Percentiles rank a stretch among this genome's conserved stretches.
phyloP scores from a whole-genome alignment of 106 monocot genomes.

The Alisma plantagoaquatica region DNA sequence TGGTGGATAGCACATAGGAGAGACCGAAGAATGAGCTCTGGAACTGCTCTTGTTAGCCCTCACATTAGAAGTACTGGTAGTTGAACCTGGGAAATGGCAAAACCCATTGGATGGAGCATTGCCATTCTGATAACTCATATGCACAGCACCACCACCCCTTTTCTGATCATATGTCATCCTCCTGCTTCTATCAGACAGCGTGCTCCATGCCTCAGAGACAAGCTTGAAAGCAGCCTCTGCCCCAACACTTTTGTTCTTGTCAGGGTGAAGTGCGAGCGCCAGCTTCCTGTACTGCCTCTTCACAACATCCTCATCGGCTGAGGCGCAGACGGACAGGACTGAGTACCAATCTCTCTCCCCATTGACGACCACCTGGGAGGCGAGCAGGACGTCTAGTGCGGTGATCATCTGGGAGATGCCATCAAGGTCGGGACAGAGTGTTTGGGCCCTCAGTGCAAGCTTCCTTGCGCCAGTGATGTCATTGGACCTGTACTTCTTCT shows the following conservation, averaged over 20 bases:
- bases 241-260: too few relatives aligned
- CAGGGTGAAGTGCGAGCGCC: conserved; percentile 17
- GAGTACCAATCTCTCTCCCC: conserved; percentile 18
- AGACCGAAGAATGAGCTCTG: too few relatives aligned
- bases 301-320: conserved; percentile 11
- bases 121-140: too few relatives aligned
- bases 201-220: conserved; percentile 21
- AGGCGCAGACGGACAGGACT: conserved; percentile 4
- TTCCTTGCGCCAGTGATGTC: background rate
- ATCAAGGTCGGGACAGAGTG: background rate
- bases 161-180: conserved; percentile 14
- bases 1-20: too few relatives aligned
- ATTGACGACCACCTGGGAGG: conserved; percentile 2
- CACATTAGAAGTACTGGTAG: too few relatives aligned
- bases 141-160: too few relatives aligned
- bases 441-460: conserved; percentile 3
- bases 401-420: conserved; percentile 15
- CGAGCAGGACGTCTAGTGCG: conserved; percentile 11
- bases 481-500: background rate
- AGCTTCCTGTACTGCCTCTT: conserved; percentile 19
- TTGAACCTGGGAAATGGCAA: too few relatives aligned
- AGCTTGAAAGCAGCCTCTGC: conserved; percentile 19
- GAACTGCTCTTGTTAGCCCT: too few relatives aligned
- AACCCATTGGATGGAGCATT: too few relatives aligned
- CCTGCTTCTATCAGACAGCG: conserved; percentile 19